Base-by-base conservation (phyloP, 2,329 filamentous ascomycete genomes). In the Fusarium sp. region DNA sequence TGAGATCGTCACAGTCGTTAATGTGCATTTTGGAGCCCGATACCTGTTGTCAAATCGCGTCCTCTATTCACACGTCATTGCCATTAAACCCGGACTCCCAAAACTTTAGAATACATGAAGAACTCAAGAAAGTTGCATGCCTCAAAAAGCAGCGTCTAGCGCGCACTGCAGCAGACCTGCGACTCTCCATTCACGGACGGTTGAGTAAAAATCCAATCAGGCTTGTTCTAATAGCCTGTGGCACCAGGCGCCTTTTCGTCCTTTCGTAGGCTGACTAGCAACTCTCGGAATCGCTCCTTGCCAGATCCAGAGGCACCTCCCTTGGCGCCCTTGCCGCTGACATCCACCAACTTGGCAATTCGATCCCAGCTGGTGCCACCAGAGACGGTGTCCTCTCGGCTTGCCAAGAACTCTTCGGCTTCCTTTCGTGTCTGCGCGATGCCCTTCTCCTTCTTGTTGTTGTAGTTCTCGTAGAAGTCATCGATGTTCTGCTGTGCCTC, bases 381-480 rank as follows among this genome's bases (percentile, higher is more conserved):
- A 16, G 94, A 94, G 29, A 94, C 93, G 42, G 95, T 98, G 81
- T 98, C 95, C 81, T 99, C 95, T 68, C 95, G 90, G 82, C 87
- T 94, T 60, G 89, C 91, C 51, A 98, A 85, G 83, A 98, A 99
- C 80, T 97, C 91, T 79, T 98, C 95, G 11, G 95, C 96, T 77
- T 99, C 96, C 82, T 93, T 92, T 78, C 92, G 90, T 63, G 95
- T 96, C 85, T 97, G 94, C 27, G 92, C 87, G 75, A 98, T 92
- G 66, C 89, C 90, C 88, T 98, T 98, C 82, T 99, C 96, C 82
- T 96, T 95, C 86, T 98, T 97, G 83, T 92, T 91, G 86, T 98
- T 98, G 87, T 99, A 99, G 84, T 97, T 98, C 80, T 98, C 95
- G 87, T 99, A 99, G 85, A 98, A 99, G 82, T 98, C 96, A 81